Percentiles rank a stretch among this genome's conserved stretches.
Evolutionary conservation across 345 rosid species (phyloP).

Genomic region (Arabidopsis suecica): DNA sequence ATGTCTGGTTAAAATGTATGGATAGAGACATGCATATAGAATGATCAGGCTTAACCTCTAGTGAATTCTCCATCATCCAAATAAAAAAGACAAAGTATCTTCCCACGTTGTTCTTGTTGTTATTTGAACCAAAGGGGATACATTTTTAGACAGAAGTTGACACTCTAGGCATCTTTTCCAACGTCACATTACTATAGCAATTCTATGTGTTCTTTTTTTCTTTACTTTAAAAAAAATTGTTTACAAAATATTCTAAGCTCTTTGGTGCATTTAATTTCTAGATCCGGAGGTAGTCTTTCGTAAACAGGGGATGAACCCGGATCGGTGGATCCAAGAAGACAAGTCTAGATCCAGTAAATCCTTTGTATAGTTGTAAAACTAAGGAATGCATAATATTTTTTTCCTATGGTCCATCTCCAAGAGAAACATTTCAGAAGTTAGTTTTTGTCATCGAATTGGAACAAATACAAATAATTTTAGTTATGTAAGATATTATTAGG

Average conservation of each 20-base stretch:
- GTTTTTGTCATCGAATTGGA: background rate
- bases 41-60: conserved; percentile 30
- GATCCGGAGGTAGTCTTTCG: conserved; percentile 14
- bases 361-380: background rate
- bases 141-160: conserved; percentile 38
- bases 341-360: background rate
- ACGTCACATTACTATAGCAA: conserved; percentile 25
- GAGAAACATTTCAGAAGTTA: background rate
- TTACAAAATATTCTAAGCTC: background rate
- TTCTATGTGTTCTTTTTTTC: background rate
- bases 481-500: background rate
- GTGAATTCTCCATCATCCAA: conserved; percentile 44
- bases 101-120: conserved; percentile 44
- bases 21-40: conserved; percentile 37
- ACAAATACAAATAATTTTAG: background rate
- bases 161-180: conserved; percentile 30
- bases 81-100: conserved; percentile 41
- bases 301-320: conserved; percentile 11
- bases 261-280: conserved; percentile 9
- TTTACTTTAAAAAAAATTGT: background rate
- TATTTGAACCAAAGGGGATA: conserved; percentile 21
- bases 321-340: conserved; percentile 9
- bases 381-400: background rate
- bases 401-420: background rate
- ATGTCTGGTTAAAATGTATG: conserved; percentile 33